These are phyloP conservation scores for Pyracantha coccinea DNA, from an alignment of 331 rosid species.

Conservation along the genomic window DNA sequence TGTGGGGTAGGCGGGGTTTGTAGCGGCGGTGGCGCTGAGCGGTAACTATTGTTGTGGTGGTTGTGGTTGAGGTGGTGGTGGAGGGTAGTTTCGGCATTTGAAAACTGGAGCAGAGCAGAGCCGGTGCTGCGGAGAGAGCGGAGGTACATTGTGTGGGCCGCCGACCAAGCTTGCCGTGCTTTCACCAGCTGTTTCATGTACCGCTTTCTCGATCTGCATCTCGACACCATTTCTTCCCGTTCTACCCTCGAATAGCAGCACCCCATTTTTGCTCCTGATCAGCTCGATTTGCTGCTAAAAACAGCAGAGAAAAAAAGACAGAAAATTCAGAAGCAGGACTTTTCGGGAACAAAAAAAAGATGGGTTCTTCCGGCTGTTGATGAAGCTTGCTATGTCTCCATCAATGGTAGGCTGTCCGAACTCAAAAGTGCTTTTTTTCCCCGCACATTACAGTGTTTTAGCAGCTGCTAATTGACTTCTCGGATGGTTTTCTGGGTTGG, in stretches of 20 bases:
- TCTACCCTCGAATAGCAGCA: constrained; percentile 72
- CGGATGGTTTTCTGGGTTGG: background rate
- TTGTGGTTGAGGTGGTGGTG: constrained; percentile 32
- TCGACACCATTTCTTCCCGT: constrained; percentile 67
- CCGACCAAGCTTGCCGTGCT: constrained; percentile 72
- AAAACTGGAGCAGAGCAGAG: constrained; percentile 70
- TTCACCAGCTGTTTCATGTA: constrained; percentile 78
- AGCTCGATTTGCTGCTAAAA: background rate
- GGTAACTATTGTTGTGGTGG: constrained; percentile 25
- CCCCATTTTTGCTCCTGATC: constrained; percentile 41
- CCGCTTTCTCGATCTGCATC: constrained; percentile 68
- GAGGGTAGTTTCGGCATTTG: constrained; percentile 58
- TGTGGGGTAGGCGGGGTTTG: constrained; percentile 21
- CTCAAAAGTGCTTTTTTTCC: background rate
- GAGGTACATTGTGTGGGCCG: constrained; percentile 65
- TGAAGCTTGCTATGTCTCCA: constrained; percentile 7
- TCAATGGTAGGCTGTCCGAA: constrained; percentile 15
- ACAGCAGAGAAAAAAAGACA: background rate
- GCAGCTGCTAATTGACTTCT: background rate
- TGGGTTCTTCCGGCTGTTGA: background rate
- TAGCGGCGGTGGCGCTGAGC: constrained; percentile 3
- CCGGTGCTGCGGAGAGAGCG: constrained; percentile 80
- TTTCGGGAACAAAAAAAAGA: background rate
- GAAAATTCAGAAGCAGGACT: background rate
- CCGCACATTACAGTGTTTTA: background rate